Percentiles rank a stretch among this genome's conserved stretches.
phyloP scores from a whole-genome alignment of 495 filamentous ascomycete genomes.

The Penicillium canariense region DNA sequence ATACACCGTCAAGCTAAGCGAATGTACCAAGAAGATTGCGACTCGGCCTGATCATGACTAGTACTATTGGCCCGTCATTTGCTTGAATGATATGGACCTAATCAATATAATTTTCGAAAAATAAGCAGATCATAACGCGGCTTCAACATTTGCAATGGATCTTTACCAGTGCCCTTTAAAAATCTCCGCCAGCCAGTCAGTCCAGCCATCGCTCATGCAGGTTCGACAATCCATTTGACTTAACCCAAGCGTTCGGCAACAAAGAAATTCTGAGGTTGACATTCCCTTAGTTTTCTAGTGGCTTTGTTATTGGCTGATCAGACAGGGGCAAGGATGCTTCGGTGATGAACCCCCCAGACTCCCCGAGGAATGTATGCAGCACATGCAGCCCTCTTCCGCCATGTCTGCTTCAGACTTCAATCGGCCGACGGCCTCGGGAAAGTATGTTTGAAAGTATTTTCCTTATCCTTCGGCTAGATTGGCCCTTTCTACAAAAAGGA shows the following conservation, averaged over 20 bases:
- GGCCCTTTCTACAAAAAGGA: neutral
- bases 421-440: neutral
- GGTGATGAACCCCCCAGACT: conserved; percentile 6
- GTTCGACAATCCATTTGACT: neutral
- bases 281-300: neutral
- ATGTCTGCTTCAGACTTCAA: neutral
- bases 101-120: no score
- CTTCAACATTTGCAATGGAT: no score
- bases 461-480: neutral
- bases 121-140: no score
- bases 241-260: neutral
- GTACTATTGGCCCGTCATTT: no score
- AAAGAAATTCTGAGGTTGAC: neutral
- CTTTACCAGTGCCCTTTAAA: no score
- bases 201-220: neutral
- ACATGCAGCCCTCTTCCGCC: neutral
- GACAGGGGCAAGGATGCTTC: neutral
- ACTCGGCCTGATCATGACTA: no score
- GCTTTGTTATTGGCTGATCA: neutral
- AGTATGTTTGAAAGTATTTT: neutral
- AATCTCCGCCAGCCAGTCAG: neutral
- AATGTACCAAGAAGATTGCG: no score
- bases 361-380: neutral
- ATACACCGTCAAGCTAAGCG: no score
- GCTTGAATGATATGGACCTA: no score